These are phyloP conservation scores for Penicillium pancosmium DNA, from an alignment of 495 filamentous ascomycete genomes.

Conservation along the genomic window DNA sequence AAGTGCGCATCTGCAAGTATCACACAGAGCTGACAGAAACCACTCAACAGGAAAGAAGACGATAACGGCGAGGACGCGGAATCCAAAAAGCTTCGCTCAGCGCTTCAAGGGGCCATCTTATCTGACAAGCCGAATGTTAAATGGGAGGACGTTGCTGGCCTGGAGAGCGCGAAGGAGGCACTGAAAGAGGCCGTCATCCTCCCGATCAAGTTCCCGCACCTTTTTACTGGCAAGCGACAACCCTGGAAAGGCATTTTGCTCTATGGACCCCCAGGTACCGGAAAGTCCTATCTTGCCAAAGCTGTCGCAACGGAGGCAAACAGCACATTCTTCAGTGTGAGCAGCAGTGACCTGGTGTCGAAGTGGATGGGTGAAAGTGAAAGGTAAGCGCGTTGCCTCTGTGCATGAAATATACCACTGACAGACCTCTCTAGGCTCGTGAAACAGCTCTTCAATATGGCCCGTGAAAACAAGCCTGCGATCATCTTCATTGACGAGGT, in stretches of 20 bases:
- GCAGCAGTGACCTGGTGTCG: slow-evolving; percentile 91
- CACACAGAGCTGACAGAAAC: slow-evolving; percentile 14
- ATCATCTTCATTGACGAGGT: slow-evolving; percentile 99
- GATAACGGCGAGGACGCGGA: slow-evolving; percentile 81
- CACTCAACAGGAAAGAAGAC: slow-evolving; percentile 51
- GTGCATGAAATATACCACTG: slow-evolving; percentile 12
- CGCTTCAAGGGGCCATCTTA: slow-evolving; percentile 88
- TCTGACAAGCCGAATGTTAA: slow-evolving; percentile 92
- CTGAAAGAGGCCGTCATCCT: slow-evolving; percentile 96
- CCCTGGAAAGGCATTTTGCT: slow-evolving; percentile 98
- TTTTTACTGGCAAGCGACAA: slow-evolving; percentile 95
- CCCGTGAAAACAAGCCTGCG: slow-evolving; percentile 94
- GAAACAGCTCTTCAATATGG: slow-evolving; percentile 97
- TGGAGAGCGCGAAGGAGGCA: slow-evolving; percentile 94
- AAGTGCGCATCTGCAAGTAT: background rate
- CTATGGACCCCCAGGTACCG: slow-evolving; percentile 94
- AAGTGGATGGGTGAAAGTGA: slow-evolving; percentile 99
- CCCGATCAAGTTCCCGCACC: slow-evolving; percentile 96
- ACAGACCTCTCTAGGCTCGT: slow-evolving; percentile 67
- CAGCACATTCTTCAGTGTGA: slow-evolving; percentile 99
- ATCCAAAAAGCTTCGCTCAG: slow-evolving; percentile 88
- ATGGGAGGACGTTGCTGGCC: slow-evolving; percentile 98
- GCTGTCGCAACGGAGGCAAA: slow-evolving; percentile 98
- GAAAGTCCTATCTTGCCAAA: slow-evolving; percentile 96
- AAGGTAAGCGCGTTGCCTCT: slow-evolving; percentile 59